Conservation (phyloP, 805 yeast genomes). For the Vanderwaltozyma tropicalis region DNA sequence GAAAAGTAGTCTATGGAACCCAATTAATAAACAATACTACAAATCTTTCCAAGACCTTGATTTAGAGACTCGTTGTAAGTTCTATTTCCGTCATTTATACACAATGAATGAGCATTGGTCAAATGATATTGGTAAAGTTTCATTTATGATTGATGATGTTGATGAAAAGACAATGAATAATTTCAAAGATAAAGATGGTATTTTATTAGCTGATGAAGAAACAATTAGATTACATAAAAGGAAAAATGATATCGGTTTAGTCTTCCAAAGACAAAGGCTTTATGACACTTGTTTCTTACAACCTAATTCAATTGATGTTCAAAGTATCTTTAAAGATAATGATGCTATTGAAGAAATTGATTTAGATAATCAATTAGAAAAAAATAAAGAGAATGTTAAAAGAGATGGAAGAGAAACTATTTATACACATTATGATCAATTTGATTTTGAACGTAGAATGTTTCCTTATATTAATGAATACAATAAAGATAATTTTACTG, state of each 20-base stretch:
- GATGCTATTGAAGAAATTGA: slow-evolving; percentile 27
- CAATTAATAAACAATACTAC: slow-evolving; percentile 6
- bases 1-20: slow-evolving; percentile 10
- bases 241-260: slow-evolving; percentile 6
- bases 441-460: slow-evolving; percentile 17
- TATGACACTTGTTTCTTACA: slow-evolving; percentile 14
- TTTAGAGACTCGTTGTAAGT: slow-evolving; percentile 7
- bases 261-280: slow-evolving; percentile 11
- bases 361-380: background rate
- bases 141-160: slow-evolving; percentile 8
- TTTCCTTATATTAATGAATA: slow-evolving; percentile 13
- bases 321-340: slow-evolving; percentile 6
- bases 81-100: slow-evolving; percentile 13
- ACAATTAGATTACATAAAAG: slow-evolving; percentile 3
- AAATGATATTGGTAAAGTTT: slow-evolving; percentile 5
- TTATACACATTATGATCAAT: slow-evolving; percentile 7
- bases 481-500: slow-evolving; percentile 6
- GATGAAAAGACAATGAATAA: background rate
- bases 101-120: slow-evolving; percentile 12
- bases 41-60: slow-evolving; percentile 8
- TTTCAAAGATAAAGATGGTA: slow-evolving; percentile 1
- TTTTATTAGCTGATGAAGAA: slow-evolving; percentile 1
- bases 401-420: background rate
- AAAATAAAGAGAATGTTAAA: background rate
- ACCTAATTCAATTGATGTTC: slow-evolving; percentile 1